Percentiles rank a stretch among this genome's conserved stretches.
Evolutionary conservation across 176 grass and related monocot genomes (phyloP).

Genomic region (Poa annua): DNA sequence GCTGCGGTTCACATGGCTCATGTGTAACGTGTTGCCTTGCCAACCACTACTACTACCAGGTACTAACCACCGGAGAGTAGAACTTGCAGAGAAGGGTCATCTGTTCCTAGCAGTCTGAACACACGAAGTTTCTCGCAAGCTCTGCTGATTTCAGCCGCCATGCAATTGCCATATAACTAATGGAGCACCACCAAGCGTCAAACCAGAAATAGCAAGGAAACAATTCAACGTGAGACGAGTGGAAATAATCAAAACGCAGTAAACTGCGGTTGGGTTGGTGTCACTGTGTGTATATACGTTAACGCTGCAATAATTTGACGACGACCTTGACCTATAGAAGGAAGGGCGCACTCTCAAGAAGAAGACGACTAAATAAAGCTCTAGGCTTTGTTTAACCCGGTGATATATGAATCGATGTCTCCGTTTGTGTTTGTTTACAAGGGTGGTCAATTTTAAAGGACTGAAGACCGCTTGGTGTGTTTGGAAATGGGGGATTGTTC

Average conservation of each 20-base stretch:
- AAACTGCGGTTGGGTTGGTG: conserved; percentile 2
- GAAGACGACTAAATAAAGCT: neutral
- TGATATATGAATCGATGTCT: neutral
- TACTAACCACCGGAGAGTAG: neutral
- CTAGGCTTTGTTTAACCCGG: conserved; percentile 31
- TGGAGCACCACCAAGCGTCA: neutral
- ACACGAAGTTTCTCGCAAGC: conserved; percentile 16
- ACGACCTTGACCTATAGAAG: conserved; percentile 11
- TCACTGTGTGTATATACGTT: conserved; percentile 19
- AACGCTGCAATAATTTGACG: conserved; percentile 49
- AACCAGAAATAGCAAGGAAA: conserved; percentile 13
- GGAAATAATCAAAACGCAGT: neutral
- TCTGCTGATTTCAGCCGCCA: conserved; percentile 24
- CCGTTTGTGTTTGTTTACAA: conserved; percentile 31
- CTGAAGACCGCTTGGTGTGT: neutral
- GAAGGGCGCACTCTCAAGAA: neutral
- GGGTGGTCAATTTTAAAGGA: conserved; percentile 44
- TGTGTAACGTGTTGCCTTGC: neutral
- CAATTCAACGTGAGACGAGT: neutral
- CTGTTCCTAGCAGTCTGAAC: conserved; percentile 26
- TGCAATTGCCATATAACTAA: neutral
- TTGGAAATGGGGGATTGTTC: neutral
- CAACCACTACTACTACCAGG: neutral
- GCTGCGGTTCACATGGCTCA: conserved; percentile 3
- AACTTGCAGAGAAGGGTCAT: neutral